Base-by-base conservation (phyloP, 805 yeast species). In the Dipodascus albidus region DNA sequence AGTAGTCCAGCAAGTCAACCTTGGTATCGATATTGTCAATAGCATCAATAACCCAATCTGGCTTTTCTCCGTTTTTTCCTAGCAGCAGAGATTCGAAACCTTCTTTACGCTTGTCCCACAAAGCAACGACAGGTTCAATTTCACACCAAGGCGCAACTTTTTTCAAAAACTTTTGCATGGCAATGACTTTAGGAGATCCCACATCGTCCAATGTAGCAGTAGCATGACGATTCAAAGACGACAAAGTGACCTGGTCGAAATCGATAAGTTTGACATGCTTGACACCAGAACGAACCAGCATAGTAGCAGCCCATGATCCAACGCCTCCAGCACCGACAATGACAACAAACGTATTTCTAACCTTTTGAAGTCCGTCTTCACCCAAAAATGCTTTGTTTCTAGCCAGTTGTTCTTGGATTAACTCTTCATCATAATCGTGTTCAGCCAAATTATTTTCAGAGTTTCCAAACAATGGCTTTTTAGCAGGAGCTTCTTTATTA, bases 11-110 rank as follows among this genome's bases (percentile, higher is more conserved):
- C 52, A 93, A 72, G 62, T 93, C 99, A 23, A 90, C 95, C 64
- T 93, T 93, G n/a, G 98, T 90, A 61, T 91, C 96, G 55, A 93
- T 84, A 66, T 93, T 93, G 69, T 93, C 99, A 60, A 93, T 93
- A 70, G 98, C 93, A 65, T 93, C 99, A 24, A 93, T 85, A 23
- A 93, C 81, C 64, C 81, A 86, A 44, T 85, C 82, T 11, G 49
- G 49, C 27, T 22, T 23, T n/a, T 47, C 49, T 21, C 31, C 31
- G 31, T 47, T n/a, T 14, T 71, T 67, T 1, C 77, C 79, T 1
- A 52, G 55, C 50, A 90, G 72, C 47, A 74, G 74, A 15, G 75
- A 75, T 38, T 72, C 66, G 20, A 84, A 67, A 1, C 93, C 86
- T 23, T 57, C 61, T 53, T 76, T 72, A 14, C 80, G 80, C 51